Conservation (phyloP, 139 green algal genomes). For the Axilococcus clingmanii region DNA sequence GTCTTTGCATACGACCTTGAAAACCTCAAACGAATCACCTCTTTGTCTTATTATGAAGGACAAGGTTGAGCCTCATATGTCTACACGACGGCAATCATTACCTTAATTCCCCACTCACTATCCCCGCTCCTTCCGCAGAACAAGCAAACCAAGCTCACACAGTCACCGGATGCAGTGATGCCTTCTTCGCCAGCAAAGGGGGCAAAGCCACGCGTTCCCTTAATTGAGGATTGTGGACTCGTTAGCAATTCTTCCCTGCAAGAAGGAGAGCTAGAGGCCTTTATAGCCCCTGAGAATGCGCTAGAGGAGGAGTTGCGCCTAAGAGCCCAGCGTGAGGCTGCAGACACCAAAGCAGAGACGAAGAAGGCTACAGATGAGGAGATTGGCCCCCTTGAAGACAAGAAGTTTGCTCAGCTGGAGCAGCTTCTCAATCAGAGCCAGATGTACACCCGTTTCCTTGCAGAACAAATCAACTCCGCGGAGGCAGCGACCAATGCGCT, state of each 20-base stretch:
- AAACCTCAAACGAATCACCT: too few relatives aligned
- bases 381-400: conserved; percentile 26
- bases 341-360: conserved; percentile 12
- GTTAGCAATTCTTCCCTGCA: conserved; percentile 24
- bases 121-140: too few relatives aligned
- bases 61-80: too few relatives aligned
- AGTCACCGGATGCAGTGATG: too few relatives aligned
- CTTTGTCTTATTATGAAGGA: too few relatives aligned
- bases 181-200: too few relatives aligned
- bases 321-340: conserved; percentile 33
- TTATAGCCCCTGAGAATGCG: conserved; percentile 35
- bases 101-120: too few relatives aligned
- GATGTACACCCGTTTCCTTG: conserved; percentile 80
- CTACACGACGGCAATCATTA: too few relatives aligned
- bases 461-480: conserved; percentile 71
- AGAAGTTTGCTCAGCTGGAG: conserved; percentile 59
- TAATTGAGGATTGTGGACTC: conserved; percentile 7
- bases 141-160: too few relatives aligned
- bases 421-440: conserved; percentile 59
- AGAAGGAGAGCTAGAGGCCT: conserved; percentile 35
- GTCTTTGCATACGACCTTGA: too few relatives aligned
- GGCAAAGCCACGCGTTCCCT: too few relatives aligned
- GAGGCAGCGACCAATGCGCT: conserved; percentile 11
- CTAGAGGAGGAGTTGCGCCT: conserved; percentile 55
- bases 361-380: background rate